These are phyloP conservation scores for Cubamyces sp. DNA, from an alignment of 768 basidiomycete genomes.

Conservation along the genomic window DNA sequence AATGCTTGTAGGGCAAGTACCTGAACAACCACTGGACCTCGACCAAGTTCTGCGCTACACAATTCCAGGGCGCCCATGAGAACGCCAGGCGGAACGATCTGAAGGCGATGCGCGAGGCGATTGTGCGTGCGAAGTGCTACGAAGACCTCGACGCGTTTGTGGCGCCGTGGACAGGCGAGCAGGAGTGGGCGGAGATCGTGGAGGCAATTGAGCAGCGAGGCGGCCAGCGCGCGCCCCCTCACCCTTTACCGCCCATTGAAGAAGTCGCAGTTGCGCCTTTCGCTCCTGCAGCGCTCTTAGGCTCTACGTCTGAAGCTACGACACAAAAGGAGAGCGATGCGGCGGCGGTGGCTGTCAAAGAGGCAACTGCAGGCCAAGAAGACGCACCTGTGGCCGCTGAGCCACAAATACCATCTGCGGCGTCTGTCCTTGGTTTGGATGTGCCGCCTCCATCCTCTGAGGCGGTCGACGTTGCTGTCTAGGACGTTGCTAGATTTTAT, in stretches of 20 bases:
- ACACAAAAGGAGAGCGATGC: not conserved
- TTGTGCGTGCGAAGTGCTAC: slow-evolving; percentile 67
- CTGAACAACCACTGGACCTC: slow-evolving; percentile 79
- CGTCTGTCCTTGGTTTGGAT: slow-evolving; percentile 6
- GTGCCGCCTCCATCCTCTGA: not conserved
- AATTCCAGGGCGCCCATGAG: slow-evolving; percentile 73
- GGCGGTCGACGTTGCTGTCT: slow-evolving; percentile 1
- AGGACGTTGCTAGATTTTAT: not conserved
- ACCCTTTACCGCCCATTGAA: not conserved
- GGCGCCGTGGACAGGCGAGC: slow-evolving; percentile 60
- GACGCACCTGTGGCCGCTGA: not conserved
- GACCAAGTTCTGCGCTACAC: slow-evolving; percentile 86
- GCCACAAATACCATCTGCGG: not conserved
- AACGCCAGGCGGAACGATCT: slow-evolving; percentile 62
- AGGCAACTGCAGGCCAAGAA: not conserved
- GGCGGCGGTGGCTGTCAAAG: not conserved
- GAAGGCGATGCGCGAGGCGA: slow-evolving; percentile 52
- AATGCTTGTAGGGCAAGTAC: slow-evolving; percentile 62
- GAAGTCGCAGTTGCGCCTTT: not conserved
- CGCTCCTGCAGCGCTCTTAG: not conserved
- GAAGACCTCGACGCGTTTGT: slow-evolving; percentile 55
- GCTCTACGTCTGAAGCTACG: not conserved
- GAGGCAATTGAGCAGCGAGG: slow-evolving; percentile 51
- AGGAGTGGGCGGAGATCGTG: slow-evolving; percentile 61
- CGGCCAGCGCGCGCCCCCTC: slow-evolving; percentile 27